Evolutionary conservation across 2,329 filamentous ascomycete species (phyloP).

Genomic region (Fusarium sp.): DNA sequence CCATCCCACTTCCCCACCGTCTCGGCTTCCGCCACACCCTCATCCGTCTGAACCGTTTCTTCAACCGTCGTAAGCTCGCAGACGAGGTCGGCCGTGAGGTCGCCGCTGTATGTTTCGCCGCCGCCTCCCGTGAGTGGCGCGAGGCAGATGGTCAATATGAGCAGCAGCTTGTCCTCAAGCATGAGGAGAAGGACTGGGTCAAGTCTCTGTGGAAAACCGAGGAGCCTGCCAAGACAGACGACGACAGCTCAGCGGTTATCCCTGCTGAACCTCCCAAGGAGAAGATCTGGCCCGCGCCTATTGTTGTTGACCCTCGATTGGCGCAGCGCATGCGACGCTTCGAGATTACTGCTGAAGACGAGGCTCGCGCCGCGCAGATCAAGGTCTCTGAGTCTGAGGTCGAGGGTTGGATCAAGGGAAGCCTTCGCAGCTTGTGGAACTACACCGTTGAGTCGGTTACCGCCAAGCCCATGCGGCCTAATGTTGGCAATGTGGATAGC

Average conservation of each 20-base stretch:
- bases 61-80: slow-evolving; percentile 86
- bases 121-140: slow-evolving; percentile 64
- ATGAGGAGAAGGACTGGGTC: slow-evolving; percentile 86
- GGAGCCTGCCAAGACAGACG: slow-evolving; percentile 59
- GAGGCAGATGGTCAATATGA: slow-evolving; percentile 56
- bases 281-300: slow-evolving; percentile 79
- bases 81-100: slow-evolving; percentile 90
- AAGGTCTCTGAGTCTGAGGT: slow-evolving; percentile 76
- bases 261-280: slow-evolving; percentile 65
- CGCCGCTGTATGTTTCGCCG: slow-evolving; percentile 83
- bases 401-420: slow-evolving; percentile 76
- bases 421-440: slow-evolving; percentile 65
- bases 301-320: slow-evolving; percentile 83
- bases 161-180: slow-evolving; percentile 68
- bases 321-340: slow-evolving; percentile 84
- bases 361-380: slow-evolving; percentile 73
- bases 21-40: slow-evolving; percentile 94
- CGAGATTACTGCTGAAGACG: slow-evolving; percentile 76
- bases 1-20: slow-evolving; percentile 86
- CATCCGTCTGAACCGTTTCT: slow-evolving; percentile 85
- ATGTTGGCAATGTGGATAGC: slow-evolving; percentile 58
- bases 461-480: slow-evolving; percentile 57
- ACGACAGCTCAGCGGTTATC: slow-evolving; percentile 53
- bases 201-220: slow-evolving; percentile 77
- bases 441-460: slow-evolving; percentile 62